Percentiles rank a stretch among this genome's conserved stretches.
These are phyloP conservation scores for Closterium sp. DNA, from an alignment of 139 green algal genomes.

Conservation along the genomic window DNA sequence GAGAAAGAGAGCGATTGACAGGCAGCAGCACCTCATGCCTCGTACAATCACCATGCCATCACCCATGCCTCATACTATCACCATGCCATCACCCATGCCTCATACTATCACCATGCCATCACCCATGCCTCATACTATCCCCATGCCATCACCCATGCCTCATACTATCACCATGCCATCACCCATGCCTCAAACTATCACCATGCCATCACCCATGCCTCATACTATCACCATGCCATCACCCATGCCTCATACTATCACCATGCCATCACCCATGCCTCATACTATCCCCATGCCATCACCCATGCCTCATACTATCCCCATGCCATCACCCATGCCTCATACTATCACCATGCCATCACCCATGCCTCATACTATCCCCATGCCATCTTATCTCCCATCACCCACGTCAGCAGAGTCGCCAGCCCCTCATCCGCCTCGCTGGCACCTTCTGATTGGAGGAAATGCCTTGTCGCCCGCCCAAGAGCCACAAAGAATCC, in stretches of 20 bases:
- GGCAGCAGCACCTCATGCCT: too few species aligned
- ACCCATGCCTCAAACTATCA: too few species aligned
- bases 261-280: too few species aligned
- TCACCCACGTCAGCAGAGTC: constrained; percentile 19
- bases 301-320: neutral
- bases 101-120: too few species aligned
- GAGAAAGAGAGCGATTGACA: too few species aligned
- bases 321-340: too few species aligned
- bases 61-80: too few species aligned
- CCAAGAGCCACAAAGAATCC: constrained; percentile 40
- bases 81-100: too few species aligned
- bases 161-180: neutral
- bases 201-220: neutral
- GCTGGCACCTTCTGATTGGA: constrained; percentile 3
- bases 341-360: neutral
- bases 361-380: neutral
- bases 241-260: too few species aligned
- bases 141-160: neutral
- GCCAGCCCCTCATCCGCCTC: constrained; percentile 30
- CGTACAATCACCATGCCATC: too few species aligned
- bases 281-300: neutral
- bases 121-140: neutral
- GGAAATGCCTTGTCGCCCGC: constrained; percentile 19
- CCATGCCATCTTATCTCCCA: neutral
- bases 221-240: too few species aligned